phyloP scores from a whole-genome alignment of 257 asterid species.

The Fraxinus cuspidata region DNA sequence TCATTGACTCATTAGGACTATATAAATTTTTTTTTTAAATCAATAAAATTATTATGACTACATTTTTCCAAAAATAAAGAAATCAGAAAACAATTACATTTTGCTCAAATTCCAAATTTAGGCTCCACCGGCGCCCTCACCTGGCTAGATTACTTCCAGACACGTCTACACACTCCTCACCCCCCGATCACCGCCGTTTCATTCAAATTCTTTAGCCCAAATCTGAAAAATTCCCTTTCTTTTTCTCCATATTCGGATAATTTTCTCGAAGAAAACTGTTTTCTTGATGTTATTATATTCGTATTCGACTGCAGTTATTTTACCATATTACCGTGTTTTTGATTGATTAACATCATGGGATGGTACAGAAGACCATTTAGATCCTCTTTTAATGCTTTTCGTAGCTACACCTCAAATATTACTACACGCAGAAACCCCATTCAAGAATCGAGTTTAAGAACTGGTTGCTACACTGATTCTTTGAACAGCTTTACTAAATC shows the following conservation, averaged over 20 bases:
- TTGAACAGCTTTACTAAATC: conserved; percentile 13
- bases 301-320: background rate
- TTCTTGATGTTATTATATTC: background rate
- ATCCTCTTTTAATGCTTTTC: conserved; percentile 40
- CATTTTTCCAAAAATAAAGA: too few species aligned
- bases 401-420: conserved; percentile 40
- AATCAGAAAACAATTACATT: too few species aligned
- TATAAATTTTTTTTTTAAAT: too few species aligned
- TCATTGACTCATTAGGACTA: too few species aligned
- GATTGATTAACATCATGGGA: conserved; percentile 49
- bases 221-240: background rate
- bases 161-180: background rate
- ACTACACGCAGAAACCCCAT: conserved; percentile 34
- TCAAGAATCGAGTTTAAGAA: background rate
- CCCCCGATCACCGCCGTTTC: background rate
- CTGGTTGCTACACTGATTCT: background rate
- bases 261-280: background rate
- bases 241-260: background rate
- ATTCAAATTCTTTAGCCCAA: background rate
- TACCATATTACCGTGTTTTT: background rate
- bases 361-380: conserved; percentile 63
- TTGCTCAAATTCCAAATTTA: too few species aligned
- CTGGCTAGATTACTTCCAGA: background rate
- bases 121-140: background rate
- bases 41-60: too few species aligned